Percentiles rank a stretch among this genome's conserved stretches.
Evolutionary conservation across 1,284 basidiomycete species (phyloP).

Genomic region (Exobasidium rhododendri): DNA sequence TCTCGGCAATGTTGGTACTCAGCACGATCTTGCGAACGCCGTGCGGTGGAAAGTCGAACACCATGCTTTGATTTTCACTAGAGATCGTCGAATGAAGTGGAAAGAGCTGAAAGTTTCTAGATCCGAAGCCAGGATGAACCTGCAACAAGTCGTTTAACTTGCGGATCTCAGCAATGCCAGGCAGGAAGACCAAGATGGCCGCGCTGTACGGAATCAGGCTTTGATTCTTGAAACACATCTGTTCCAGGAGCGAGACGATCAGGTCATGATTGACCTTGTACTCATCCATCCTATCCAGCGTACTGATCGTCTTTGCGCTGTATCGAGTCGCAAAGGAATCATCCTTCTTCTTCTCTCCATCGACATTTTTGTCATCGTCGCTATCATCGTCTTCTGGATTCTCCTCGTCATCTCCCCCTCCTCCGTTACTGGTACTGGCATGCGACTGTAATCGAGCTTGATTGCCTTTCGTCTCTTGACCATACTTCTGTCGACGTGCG

Average conservation of each 20-base stretch:
- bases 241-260: conserved; percentile 79
- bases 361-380: conserved; percentile 68
- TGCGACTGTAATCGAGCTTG: conserved; percentile 67
- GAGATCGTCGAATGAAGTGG: conserved; percentile 78
- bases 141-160: conserved; percentile 76
- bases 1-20: conserved; percentile 72
- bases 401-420: too few relatives aligned
- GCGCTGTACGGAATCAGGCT: conserved; percentile 66
- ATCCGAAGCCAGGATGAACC: conserved; percentile 74
- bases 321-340: conserved; percentile 59
- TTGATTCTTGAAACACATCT: conserved; percentile 70
- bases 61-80: conserved; percentile 76
- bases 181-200: conserved; percentile 89
- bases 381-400: conserved; percentile 72
- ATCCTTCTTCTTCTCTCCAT: not conserved
- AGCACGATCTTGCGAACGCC: conserved; percentile 89
- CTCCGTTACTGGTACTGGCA: conserved; percentile 55
- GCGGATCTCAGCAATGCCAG: conserved; percentile 79
- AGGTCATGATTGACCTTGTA: conserved; percentile 64
- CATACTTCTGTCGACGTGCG: conserved; percentile 57
- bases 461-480: conserved; percentile 40
- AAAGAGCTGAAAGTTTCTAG: conserved; percentile 71
- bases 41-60: conserved; percentile 78
- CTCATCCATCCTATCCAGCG: conserved; percentile 84
- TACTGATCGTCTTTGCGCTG: conserved; percentile 69